A percentile compares a stretch with the other conserved stretches of the same genome.
phyloP scores from a whole-genome alignment of 768 basidiomycete species.

The Termitomyces sp. region DNA sequence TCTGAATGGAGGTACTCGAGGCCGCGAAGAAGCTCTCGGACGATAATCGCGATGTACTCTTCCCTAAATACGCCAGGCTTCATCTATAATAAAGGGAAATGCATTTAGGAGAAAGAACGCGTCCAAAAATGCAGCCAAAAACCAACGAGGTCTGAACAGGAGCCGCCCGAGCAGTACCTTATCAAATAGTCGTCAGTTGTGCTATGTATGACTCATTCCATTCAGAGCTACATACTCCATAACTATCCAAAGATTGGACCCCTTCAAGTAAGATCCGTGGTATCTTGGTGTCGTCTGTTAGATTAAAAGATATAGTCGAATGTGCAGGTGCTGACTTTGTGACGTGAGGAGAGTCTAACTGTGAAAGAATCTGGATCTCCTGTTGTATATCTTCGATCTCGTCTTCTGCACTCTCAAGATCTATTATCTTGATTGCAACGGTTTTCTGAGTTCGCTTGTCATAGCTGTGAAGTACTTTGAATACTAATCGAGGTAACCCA shows the following conservation, averaged over 20 bases:
- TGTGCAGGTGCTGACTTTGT: constrained; percentile 67
- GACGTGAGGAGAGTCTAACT: constrained; percentile 93
- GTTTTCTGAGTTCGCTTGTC: constrained; percentile 95
- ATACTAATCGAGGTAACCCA: background rate
- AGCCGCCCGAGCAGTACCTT: constrained; percentile 97
- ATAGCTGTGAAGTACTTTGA: constrained; percentile 50
- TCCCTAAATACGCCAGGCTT: constrained; percentile 97
- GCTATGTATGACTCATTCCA: background rate
- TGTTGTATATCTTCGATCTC: constrained; percentile 99
- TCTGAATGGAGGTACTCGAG: constrained; percentile 95
- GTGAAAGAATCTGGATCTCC: constrained; percentile 97
- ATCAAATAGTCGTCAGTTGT: background rate
- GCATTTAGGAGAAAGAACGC: constrained; percentile 13
- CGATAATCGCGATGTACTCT: constrained; percentile 98
- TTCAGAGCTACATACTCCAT: constrained; percentile 70
- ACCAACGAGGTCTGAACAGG: constrained; percentile 91
- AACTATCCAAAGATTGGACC: constrained; percentile 96
- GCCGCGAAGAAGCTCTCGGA: constrained; percentile 86
- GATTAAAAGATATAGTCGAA: constrained; percentile 2
- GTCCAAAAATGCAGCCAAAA: background rate
- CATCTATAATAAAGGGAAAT: constrained; percentile 57
- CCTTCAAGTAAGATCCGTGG: constrained; percentile 94
- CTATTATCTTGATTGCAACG: constrained; percentile 99
- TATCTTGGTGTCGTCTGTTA: constrained; percentile 48
- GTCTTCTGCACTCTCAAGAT: constrained; percentile 97